phyloP scores from a whole-genome alignment of 495 filamentous ascomycete genomes.

The Margaritispora aquatica region DNA sequence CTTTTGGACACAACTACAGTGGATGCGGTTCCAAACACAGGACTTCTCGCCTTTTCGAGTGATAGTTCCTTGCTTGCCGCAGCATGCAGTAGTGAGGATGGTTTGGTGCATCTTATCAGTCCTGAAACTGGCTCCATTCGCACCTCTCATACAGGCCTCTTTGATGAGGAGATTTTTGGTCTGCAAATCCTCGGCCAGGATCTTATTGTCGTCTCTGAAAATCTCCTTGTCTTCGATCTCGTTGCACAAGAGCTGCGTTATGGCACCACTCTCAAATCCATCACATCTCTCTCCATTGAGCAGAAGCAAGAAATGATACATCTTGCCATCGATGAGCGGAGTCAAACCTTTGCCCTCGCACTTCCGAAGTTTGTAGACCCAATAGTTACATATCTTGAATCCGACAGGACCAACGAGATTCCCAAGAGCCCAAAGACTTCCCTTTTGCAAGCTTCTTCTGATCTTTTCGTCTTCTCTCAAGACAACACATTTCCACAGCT shows the following conservation, averaged over 20 bases:
- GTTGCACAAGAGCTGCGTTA: conserved; percentile 52
- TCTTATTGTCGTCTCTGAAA: conserved; percentile 55
- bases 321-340: conserved; percentile 51
- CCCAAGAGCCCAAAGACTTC: neutral
- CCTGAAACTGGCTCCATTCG: conserved; percentile 48
- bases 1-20: conserved; percentile 27
- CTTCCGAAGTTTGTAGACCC: conserved; percentile 28
- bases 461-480: conserved; percentile 52
- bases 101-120: conserved; percentile 54
- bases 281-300: conserved; percentile 25
- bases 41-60: conserved; percentile 65
- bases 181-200: conserved; percentile 54
- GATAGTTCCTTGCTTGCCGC: conserved; percentile 83
- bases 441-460: conserved; percentile 26
- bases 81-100: conserved; percentile 36
- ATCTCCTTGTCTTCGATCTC: conserved; percentile 60
- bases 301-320: conserved; percentile 40
- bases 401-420: too few species aligned
- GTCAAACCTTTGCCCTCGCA: conserved; percentile 52
- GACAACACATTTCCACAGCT: conserved; percentile 42
- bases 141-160: conserved; percentile 48
- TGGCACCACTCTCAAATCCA: conserved; percentile 33
- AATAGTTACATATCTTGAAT: too few species aligned
- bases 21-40: conserved; percentile 28
- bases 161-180: conserved; percentile 43